phyloP scores from a whole-genome alignment of 2,329 filamentous ascomycete genomes.

The Fusarium liriodendri region DNA sequence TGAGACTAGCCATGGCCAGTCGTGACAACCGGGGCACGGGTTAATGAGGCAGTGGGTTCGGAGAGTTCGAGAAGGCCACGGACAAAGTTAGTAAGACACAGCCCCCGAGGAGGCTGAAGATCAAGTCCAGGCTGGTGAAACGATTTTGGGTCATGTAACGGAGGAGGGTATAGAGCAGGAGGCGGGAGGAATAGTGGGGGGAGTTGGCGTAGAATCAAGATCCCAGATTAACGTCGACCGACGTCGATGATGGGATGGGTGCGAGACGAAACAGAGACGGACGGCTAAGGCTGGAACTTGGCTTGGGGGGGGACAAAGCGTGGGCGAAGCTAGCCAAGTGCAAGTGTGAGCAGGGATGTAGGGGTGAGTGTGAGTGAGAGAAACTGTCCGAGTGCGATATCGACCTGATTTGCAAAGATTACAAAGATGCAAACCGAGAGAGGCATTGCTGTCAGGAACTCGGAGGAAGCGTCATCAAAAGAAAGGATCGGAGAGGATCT shows the following conservation, averaged over 20 bases:
- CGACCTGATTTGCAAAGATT: slow-evolving; percentile 21
- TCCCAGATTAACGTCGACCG: slow-evolving; percentile 24
- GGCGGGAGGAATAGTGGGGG: slow-evolving; percentile 37
- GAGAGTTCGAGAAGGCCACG: slow-evolving; percentile 41
- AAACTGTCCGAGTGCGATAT: slow-evolving; percentile 32
- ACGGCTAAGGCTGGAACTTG: slow-evolving; percentile 29
- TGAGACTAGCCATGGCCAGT: slow-evolving; percentile 64
- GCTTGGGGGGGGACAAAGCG: slow-evolving; percentile 22
- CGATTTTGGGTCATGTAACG: slow-evolving; percentile 47
- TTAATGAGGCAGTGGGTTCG: slow-evolving; percentile 48
- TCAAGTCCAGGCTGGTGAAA: slow-evolving; percentile 39
- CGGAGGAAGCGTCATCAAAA: slow-evolving; percentile 21
- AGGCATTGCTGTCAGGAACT: slow-evolving; percentile 42
- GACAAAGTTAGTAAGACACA: slow-evolving; percentile 61
- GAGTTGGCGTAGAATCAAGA: slow-evolving; percentile 42
- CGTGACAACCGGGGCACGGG: slow-evolving; percentile 53
- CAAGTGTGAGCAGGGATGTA: slow-evolving; percentile 32
- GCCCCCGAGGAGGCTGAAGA: slow-evolving; percentile 55
- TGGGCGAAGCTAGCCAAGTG: slow-evolving; percentile 35
- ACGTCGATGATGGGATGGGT: slow-evolving; percentile 1
- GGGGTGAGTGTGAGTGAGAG: slow-evolving; percentile 24
- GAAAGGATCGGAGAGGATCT: slow-evolving; percentile 21
- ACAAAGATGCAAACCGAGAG: slow-evolving; percentile 43
- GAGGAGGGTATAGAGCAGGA: slow-evolving; percentile 43
- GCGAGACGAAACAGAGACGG: slow-evolving; percentile 38